These are phyloP conservation scores for Candida khao-thaluensis DNA, from an alignment of 805 yeast species.

Conservation along the genomic window DNA sequence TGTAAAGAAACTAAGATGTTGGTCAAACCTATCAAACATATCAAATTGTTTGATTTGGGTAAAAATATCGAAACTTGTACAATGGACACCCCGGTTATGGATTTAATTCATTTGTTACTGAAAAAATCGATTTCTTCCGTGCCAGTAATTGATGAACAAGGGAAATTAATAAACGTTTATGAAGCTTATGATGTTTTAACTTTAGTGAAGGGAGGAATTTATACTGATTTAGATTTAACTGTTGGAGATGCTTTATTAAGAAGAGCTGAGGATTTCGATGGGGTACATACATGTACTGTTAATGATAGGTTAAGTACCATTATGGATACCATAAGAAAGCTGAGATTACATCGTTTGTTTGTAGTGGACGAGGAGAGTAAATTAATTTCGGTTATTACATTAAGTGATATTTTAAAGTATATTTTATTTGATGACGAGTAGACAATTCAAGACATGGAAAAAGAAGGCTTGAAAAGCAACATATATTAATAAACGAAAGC, in stretches of 20 bases:
- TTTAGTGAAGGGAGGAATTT: conserved; percentile 89
- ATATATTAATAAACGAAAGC: no score
- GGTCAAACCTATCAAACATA: conserved; percentile 67
- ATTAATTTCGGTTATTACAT: conserved; percentile 79
- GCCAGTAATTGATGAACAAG: conserved; percentile 83
- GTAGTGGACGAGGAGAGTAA: conserved; percentile 84
- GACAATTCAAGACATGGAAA: no score
- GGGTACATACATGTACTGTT: conserved; percentile 92
- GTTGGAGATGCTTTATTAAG: conserved; percentile 96
- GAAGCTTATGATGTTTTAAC: conserved; percentile 95
- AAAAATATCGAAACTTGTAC: conserved; percentile 70
- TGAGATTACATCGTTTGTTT: conserved; percentile 87
- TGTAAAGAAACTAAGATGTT: conserved; percentile 91
- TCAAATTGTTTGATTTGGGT: conserved; percentile 60
- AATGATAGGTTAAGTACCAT: conserved; percentile 84
- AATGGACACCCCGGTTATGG: conserved; percentile 90
- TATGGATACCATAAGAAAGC: conserved; percentile 88
- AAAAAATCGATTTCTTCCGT: conserved; percentile 83
- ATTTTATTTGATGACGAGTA: conserved; percentile 59
- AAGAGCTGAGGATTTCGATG: conserved; percentile 94
- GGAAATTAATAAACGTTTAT: conserved; percentile 75
- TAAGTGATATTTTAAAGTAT: conserved; percentile 87
- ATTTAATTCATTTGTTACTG: conserved; percentile 81
- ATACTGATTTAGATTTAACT: conserved; percentile 82
- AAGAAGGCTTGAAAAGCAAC: no score